Evolutionary conservation across 352 stramenopile genomes (phyloP), one percentile per base, ranked within the genome.

Genomic region (Globisporangium echinulatum): DNA sequence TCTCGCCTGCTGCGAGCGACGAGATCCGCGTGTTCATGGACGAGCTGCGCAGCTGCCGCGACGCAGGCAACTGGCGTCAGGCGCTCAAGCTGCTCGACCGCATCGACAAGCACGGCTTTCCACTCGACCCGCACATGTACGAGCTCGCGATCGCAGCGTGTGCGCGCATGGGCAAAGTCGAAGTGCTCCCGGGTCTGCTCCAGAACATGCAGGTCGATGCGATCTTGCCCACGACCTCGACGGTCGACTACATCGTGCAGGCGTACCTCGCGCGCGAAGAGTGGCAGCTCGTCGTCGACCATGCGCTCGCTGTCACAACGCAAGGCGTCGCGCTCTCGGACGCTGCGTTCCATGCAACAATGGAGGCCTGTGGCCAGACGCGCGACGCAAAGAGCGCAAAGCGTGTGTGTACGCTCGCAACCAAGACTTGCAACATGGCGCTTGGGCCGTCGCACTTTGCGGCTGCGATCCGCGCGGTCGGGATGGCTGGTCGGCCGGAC

Each of bases 181-280:
- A 92, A 37, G 81, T 91, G 52, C 69, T 94, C 9, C 78, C 79
- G 0, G 79, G 80, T 0, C 59, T 94, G 47, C 63, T 92, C 33
- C 74, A 88, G 59, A 90, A 91, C 61, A 94, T 94, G 85, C 56
- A 77, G 13, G 74, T 87, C 17, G 85, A 94, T 60, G 58, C 74
- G 54, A 68, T 94, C 14, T 59, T 70, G 42, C 76, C 85, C 19
- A 92, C 82, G 1, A 68, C 71, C 56, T 70, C 72, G 46, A 92
- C 79, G 7, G 73, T 94, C 49, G 85, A 94, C 70, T 86, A 90
- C 53, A 76, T 92, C 49, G 79, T 92, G 61, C 85, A 94, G 60
- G 75, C 79, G 15, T 88, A 90, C 54, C 59, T 94, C 63, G 78
- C 79, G 25, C 77, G 78, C 56, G 75, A 89, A 43, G 71, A 89